Conservation (phyloP, 805 yeast genomes). For the Kockiozyma suomiensis region DNA sequence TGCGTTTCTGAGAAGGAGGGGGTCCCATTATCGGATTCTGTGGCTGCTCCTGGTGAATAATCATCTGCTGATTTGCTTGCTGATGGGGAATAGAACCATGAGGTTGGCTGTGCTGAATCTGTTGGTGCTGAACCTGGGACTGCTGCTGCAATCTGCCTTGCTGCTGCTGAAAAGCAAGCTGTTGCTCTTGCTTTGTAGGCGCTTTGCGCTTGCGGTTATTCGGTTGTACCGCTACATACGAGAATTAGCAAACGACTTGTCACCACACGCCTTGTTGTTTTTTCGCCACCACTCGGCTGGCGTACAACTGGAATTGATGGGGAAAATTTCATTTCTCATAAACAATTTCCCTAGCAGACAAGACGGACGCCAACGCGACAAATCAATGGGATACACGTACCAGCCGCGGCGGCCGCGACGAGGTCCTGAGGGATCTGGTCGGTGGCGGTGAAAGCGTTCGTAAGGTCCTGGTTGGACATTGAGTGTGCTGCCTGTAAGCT, state of each 20-base stretch:
- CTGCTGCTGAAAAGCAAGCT: conserved; percentile 9
- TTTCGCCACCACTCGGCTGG: neutral
- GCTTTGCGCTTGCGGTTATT: conserved; percentile 14
- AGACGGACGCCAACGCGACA: neutral
- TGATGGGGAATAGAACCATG: conserved; percentile 6
- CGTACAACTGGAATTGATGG: too few relatives aligned
- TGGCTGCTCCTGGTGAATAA: conserved; percentile 16
- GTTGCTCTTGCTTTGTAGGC: neutral
- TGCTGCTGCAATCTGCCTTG: conserved; percentile 13
- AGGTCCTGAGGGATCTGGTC: conserved; percentile 21
- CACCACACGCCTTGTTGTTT: neutral
- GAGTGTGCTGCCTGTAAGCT: conserved; percentile 8
- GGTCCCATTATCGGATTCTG: conserved; percentile 1
- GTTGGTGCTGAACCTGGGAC: conserved; percentile 8
- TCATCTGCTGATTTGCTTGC: conserved; percentile 10
- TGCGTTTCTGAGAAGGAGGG: conserved; percentile 27
- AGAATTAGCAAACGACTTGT: neutral
- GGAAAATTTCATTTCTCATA: too few relatives aligned
- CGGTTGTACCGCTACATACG: conserved; percentile 5
- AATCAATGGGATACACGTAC: conserved; percentile 1
- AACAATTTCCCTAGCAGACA: neutral
- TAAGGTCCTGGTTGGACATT: conserved; percentile 14
- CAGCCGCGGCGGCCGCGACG: conserved; percentile 22
- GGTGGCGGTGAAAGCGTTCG: conserved; percentile 11
- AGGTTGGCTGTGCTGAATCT: conserved; percentile 2